phyloP scores from a whole-genome alignment of 2,329 filamentous ascomycete species.

The Epichloe bromicola region DNA sequence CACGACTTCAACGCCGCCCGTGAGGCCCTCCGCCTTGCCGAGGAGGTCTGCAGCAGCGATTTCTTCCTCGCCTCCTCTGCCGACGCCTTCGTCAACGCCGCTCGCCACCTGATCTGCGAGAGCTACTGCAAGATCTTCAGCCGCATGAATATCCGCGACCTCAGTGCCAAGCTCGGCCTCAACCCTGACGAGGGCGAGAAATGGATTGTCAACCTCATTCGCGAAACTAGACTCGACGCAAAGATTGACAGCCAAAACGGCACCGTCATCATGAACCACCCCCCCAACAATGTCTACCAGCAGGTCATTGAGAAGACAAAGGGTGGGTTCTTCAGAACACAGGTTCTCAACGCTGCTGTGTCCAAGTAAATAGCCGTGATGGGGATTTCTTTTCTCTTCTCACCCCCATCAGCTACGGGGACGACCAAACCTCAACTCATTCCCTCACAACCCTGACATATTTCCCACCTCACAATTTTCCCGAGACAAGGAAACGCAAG shows the following conservation, averaged over 20 bases:
- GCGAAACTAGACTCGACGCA: conserved; percentile 91
- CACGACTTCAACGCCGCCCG: conserved; percentile 79
- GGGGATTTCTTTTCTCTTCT: neutral
- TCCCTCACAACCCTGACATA: no score
- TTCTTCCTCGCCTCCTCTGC: conserved; percentile 85
- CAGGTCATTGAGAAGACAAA: conserved; percentile 99
- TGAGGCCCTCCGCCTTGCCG: conserved; percentile 78
- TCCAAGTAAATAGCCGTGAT: conserved; percentile 29
- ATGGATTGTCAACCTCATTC: conserved; percentile 99
- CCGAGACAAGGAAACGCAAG: neutral
- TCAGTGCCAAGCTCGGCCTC: conserved; percentile 81
- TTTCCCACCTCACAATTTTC: neutral
- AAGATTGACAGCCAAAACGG: conserved; percentile 99
- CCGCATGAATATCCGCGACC: conserved; percentile 93
- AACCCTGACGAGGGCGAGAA: conserved; percentile 96
- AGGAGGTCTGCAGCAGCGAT: conserved; percentile 82
- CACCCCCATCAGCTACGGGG: neutral
- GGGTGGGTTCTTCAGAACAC: conserved; percentile 96
- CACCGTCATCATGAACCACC: conserved; percentile 98
- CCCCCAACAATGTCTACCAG: conserved; percentile 95
- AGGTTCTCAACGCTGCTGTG: conserved; percentile 67
- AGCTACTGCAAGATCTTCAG: conserved; percentile 99
- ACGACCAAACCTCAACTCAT: neutral
- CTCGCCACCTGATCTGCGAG: conserved; percentile 93
- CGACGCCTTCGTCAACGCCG: conserved; percentile 85